These are phyloP conservation scores for Leptodontidium sp. DNA, from an alignment of 2,329 filamentous ascomycete species.

Conservation along the genomic window DNA sequence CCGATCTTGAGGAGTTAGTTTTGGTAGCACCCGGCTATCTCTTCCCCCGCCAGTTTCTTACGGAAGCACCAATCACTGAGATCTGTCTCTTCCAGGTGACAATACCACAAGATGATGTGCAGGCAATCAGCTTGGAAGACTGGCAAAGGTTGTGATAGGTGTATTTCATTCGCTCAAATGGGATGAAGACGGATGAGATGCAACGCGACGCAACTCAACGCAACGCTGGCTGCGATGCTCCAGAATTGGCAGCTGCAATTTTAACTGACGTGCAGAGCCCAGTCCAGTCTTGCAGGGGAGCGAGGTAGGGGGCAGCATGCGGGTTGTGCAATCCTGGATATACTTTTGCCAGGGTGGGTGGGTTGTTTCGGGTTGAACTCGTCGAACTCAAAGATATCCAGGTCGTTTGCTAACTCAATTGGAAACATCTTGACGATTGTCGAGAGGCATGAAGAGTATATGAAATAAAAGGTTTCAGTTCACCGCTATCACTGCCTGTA, in stretches of 20 bases:
- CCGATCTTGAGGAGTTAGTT: neutral
- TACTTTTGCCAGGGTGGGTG: neutral
- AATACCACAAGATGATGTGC: neutral
- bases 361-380: neutral
- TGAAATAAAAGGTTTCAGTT: neutral
- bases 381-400: neutral
- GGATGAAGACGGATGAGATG: neutral
- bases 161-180: neutral
- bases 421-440: neutral
- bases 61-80: conserved; percentile 10
- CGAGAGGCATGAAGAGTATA: neutral
- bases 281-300: neutral
- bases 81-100: neutral
- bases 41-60: neutral
- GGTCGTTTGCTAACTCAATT: neutral
- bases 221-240: neutral
- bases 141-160: neutral
- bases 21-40: neutral
- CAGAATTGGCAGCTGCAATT: neutral
- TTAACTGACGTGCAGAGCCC: neutral
- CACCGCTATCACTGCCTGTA: neutral
- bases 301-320: neutral
- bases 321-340: conserved; percentile 7
- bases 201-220: neutral
- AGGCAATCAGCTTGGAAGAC: neutral